These are phyloP conservation scores for Colletotrichum noveboracense DNA, from an alignment of 2,329 filamentous ascomycete genomes.

Conservation along the genomic window DNA sequence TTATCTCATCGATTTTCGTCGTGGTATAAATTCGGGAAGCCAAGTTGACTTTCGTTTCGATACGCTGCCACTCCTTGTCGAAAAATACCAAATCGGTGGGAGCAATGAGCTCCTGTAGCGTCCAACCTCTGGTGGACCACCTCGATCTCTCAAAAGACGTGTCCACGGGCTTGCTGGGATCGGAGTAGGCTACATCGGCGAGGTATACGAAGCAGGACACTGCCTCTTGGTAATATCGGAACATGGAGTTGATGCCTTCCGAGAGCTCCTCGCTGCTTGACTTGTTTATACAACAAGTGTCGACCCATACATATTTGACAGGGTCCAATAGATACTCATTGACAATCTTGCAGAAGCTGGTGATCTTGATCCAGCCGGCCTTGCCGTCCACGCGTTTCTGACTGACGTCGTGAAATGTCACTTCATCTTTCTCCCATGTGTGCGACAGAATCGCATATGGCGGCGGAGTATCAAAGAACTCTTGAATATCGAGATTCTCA, in stretches of 20 bases:
- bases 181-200: neutral
- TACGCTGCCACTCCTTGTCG: neutral
- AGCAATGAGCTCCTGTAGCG: slow-evolving; percentile 22
- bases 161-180: neutral
- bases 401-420: neutral
- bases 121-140: slow-evolving; percentile 25
- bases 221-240: slow-evolving; percentile 8
- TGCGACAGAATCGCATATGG: neutral
- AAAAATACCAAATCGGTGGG: slow-evolving; percentile 14
- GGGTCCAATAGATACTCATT: rapidly evolving
- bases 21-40: neutral
- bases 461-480: neutral
- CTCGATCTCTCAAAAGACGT: neutral
- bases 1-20: neutral
- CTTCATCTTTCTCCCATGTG: neutral
- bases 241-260: slow-evolving; percentile 21
- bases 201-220: slow-evolving; percentile 17
- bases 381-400: rapidly evolving
- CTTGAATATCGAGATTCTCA: neutral
- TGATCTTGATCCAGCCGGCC: neutral
- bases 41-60: neutral
- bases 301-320: slow-evolving; percentile 13
- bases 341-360: neutral
- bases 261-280: slow-evolving; percentile 9
- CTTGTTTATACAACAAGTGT: slow-evolving; percentile 23